Conservation (phyloP, 306 rosid species). For the Delonix regia region DNA sequence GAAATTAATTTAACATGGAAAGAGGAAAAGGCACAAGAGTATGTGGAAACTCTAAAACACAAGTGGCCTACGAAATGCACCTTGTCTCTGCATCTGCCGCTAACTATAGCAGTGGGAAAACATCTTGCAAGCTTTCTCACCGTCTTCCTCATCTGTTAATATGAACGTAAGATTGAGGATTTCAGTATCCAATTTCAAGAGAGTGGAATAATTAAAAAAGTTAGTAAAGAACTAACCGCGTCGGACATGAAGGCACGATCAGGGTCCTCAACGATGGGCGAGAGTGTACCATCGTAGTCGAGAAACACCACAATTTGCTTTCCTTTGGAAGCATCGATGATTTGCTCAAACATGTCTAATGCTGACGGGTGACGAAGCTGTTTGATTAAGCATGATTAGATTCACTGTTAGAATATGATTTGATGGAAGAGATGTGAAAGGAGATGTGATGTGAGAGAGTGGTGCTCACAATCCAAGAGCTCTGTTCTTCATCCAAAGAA, state of each 20-base stretch:
- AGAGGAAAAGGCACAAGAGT: not conserved
- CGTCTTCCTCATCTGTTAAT: constrained; percentile 77
- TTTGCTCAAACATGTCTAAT: constrained; percentile 72
- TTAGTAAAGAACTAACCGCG: constrained; percentile 49
- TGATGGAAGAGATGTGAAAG: too few species aligned
- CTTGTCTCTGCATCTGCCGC: constrained; percentile 88
- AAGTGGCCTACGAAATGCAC: constrained; percentile 43
- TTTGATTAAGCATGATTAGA: constrained; percentile 19
- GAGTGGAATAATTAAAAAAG: not conserved
- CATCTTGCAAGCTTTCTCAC: constrained; percentile 68
- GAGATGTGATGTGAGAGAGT: not conserved
- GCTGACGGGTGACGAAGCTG: constrained; percentile 79
- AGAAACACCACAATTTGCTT: constrained; percentile 82
- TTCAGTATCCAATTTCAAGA: not conserved
- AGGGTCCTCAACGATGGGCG: constrained; percentile 85
- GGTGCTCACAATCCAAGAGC: constrained; percentile 69
- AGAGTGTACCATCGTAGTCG: constrained; percentile 85
- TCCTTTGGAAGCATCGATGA: constrained; percentile 70
- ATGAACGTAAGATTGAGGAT: not conserved
- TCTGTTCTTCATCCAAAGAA: constrained; percentile 46
- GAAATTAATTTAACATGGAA: not conserved
- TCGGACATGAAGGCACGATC: constrained; percentile 83
- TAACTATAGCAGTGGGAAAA: constrained; percentile 90
- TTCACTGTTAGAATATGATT: not conserved
- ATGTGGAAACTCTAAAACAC: not conserved